Base-by-base conservation (phyloP, 2,329 filamentous ascomycete species). In the Colletotrichum lini region DNA sequence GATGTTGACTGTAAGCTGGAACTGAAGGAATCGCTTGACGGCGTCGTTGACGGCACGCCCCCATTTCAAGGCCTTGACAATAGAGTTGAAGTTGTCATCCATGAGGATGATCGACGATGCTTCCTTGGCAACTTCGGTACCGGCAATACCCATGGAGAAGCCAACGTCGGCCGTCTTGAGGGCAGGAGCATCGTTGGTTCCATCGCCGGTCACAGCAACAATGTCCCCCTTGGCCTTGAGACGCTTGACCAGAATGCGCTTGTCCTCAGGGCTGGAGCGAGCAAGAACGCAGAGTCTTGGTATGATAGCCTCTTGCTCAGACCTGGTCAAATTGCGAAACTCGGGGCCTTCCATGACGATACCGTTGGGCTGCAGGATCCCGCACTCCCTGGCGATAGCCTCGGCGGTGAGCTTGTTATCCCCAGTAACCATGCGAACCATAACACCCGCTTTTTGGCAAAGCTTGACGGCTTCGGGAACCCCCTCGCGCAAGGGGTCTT, bases 41-140 rank as follows among this genome's bases (percentile, higher is more conserved):
- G 92, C 91, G 77, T 94, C 92, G 77, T 94, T 94, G 76, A 94
- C 92, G 44, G 92, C 91, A 35, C 92, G 89, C 61, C 93, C 93
- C 93, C 93, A 96, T 75, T 93, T 92, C 75, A 95, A 86, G 16
- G 93, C 93, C 81, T 94, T 94, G 74, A 96, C 92, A 72, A 95
- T 96, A n/a, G 93, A 95, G 38, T 91, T 88, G 81, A 96, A 96
- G 82, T 95, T 95, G 81, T 96, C 93, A 78, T 95, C 93, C 93
- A 95, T 95, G 16, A 96, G 85, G 76, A 96, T 94, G 72, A 96
- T 96, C 47, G 93, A 92, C 9, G 93, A 95, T 1, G 93, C 93
- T 81, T 96, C 93, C 81, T 95, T 95, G 56, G 93, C 93, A 49
- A 96, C 93, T 80, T 95, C 93, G 0, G 93, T 95, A 72, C 93